A percentile compares a stretch with the other conserved stretches of the same genome.
These are phyloP conservation scores for Phlyctochytrium arcticum DNA, from an alignment of 192 early-diverging fungal genomes.

Conservation along the genomic window DNA sequence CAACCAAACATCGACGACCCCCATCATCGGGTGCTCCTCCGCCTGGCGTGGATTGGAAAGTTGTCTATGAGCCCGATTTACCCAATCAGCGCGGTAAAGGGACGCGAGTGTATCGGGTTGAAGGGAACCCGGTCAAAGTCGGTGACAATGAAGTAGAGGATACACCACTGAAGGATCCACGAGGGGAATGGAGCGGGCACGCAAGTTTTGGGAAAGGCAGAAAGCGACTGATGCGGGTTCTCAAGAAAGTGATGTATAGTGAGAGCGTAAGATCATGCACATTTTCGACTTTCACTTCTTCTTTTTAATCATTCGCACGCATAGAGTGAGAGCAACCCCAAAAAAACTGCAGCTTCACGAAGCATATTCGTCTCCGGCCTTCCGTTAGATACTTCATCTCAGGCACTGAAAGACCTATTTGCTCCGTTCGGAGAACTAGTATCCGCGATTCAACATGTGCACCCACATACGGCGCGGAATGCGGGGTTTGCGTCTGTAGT, in stretches of 20 bases:
- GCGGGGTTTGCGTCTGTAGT: slow-evolving; percentile 16
- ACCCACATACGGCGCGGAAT: slow-evolving; percentile 2
- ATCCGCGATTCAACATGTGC: background rate
- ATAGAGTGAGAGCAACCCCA: background rate
- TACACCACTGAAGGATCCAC: slow-evolving; percentile 7
- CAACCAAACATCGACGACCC: no score
- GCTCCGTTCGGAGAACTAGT: background rate
- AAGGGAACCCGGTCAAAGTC: background rate
- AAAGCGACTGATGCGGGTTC: background rate
- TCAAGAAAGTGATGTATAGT: background rate
- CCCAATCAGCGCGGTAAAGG: background rate
- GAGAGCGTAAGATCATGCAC: background rate
- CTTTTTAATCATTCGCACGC: background rate
- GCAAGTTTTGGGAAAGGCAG: background rate
- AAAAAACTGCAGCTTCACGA: background rate
- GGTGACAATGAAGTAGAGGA: background rate
- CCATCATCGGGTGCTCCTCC: no score
- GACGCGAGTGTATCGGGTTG: background rate
- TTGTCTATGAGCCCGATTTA: slow-evolving; percentile 5
- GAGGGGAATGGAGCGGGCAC: background rate
- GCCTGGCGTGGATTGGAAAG: slow-evolving; percentile 20
- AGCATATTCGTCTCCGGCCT: slow-evolving; percentile 15
- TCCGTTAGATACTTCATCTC: background rate
- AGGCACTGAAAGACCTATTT: slow-evolving; percentile 3
- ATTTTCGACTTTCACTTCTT: background rate